Percentiles rank a stretch among this genome's conserved stretches.
These are phyloP conservation scores for Mesembryanthemum crystallinum DNA, from an alignment of 148 eudicot genomes.

Conservation along the genomic window DNA sequence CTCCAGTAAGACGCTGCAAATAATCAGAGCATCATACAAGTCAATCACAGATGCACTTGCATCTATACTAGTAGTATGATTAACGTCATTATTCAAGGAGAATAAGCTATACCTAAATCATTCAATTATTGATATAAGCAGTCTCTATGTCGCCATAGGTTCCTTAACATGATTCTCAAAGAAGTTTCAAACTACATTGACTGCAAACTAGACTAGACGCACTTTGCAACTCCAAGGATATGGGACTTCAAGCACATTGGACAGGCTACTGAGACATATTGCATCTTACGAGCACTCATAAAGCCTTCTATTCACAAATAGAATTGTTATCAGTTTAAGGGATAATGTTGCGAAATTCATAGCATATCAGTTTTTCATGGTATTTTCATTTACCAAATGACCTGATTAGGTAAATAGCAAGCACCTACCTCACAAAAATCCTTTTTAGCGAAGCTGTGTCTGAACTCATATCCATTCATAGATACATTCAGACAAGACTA, in stretches of 20 bases:
- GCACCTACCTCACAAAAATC: constrained; percentile 2
- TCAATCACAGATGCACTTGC: not conserved
- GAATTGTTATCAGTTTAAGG: not conserved
- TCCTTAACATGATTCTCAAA: not conserved
- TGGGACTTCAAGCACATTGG: not conserved
- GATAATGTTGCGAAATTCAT: not conserved
- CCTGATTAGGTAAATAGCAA: not conserved
- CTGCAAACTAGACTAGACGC: not conserved
- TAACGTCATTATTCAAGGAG: constrained; percentile 3
- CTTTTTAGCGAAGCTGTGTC: not conserved
- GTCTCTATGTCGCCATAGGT: not conserved
- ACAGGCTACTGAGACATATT: not conserved
- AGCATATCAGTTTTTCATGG: not conserved
- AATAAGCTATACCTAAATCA: not conserved
- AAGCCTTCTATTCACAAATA: not conserved
- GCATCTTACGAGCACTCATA: not conserved
- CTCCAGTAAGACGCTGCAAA: constrained; percentile 92
- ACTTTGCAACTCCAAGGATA: not conserved
- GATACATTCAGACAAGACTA: not conserved
- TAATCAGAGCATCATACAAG: constrained; percentile 5
- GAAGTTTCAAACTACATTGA: not conserved
- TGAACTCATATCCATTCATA: not conserved
- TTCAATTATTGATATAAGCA: not conserved
- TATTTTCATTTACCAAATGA: not conserved
- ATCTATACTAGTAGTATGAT: not conserved